Evolutionary conservation across 83 land plant species (phyloP).

Genomic region (Picea engelmannii): DNA sequence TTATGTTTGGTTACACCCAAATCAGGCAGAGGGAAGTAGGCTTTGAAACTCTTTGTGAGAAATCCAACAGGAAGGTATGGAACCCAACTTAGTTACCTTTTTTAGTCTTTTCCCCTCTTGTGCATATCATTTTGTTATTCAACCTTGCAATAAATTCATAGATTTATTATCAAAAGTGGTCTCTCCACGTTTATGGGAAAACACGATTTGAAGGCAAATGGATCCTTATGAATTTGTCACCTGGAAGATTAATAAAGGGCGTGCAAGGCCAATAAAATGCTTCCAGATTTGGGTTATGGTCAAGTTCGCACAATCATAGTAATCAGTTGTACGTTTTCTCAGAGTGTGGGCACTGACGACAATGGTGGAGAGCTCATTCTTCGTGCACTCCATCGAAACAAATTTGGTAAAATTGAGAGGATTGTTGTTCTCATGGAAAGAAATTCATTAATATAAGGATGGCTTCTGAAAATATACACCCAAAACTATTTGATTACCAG

Average conservation of each 20-base stretch:
- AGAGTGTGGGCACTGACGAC: conserved; percentile 44
- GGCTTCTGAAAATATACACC: no score
- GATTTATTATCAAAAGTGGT: background rate
- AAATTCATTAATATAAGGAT: no score
- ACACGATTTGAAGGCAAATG: conserved; percentile 35
- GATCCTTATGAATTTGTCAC: conserved; percentile 58
- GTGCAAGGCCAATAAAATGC: conserved; percentile 24
- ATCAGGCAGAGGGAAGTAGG: no score
- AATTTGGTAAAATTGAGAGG: conserved; percentile 29
- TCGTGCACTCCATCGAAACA: conserved; percentile 46
- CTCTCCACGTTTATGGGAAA: conserved; percentile 21
- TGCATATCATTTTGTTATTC: no score
- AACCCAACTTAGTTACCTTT: no score
- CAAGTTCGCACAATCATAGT: conserved; percentile 47
- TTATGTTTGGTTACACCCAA: no score
- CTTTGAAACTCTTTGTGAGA: no score
- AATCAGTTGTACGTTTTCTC: conserved; percentile 52
- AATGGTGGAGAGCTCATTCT: conserved; percentile 56
- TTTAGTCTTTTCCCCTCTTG: no score
- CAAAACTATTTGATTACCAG: no score
- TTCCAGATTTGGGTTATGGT: conserved; percentile 51
- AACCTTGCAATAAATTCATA: no score
- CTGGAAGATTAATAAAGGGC: conserved; percentile 41
- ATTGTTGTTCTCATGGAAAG: conserved; percentile 49
- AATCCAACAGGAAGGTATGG: no score